Evolutionary conservation across 2,329 filamentous ascomycete genomes (phyloP).

Genomic region (Furcasterigmium furcatum): DNA sequence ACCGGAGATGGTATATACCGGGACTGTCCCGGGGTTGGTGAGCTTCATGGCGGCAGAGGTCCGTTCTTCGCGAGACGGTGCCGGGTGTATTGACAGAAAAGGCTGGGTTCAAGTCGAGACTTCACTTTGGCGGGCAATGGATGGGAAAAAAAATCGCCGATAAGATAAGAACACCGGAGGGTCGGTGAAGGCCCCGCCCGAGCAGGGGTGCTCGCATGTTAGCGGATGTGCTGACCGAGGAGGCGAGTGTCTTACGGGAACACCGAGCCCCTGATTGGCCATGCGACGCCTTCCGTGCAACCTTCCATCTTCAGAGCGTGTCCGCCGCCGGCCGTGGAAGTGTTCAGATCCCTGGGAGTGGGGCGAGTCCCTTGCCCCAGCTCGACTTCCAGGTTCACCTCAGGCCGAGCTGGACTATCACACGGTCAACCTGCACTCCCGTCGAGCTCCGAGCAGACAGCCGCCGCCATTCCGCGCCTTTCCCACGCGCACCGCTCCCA

Average conservation of each 20-base stretch:
- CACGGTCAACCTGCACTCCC: too few species aligned
- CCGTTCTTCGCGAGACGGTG: not conserved
- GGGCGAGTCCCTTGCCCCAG: too few species aligned
- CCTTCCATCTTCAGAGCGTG: too few species aligned
- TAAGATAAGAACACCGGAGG: slow-evolving; percentile 9
- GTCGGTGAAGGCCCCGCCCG: slow-evolving; percentile 14
- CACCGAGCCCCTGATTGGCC: too few species aligned
- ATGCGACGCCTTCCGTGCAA: too few species aligned
- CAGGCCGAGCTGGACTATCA: too few species aligned
- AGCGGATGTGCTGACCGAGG: slow-evolving; percentile 13
- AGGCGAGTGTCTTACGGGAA: too few species aligned
- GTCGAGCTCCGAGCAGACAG: not conserved
- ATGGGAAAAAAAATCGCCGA: slow-evolving; percentile 14
- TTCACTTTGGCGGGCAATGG: not conserved
- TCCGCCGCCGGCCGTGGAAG: too few species aligned
- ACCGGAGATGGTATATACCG: slow-evolving; percentile 93
- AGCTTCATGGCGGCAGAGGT: slow-evolving; percentile 63
- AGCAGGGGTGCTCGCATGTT: slow-evolving; percentile 9
- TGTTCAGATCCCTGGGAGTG: too few species aligned
- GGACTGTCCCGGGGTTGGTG: slow-evolving; percentile 76
- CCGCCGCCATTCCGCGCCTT: too few species aligned
- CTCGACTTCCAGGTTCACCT: too few species aligned
- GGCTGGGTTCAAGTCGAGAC: not conserved
- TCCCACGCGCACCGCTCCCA: too few species aligned
- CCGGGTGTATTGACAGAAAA: slow-evolving; percentile 2